These are phyloP conservation scores for Microdochium paspali DNA, from an alignment of 2,329 filamentous ascomycete species.

Conservation along the genomic window DNA sequence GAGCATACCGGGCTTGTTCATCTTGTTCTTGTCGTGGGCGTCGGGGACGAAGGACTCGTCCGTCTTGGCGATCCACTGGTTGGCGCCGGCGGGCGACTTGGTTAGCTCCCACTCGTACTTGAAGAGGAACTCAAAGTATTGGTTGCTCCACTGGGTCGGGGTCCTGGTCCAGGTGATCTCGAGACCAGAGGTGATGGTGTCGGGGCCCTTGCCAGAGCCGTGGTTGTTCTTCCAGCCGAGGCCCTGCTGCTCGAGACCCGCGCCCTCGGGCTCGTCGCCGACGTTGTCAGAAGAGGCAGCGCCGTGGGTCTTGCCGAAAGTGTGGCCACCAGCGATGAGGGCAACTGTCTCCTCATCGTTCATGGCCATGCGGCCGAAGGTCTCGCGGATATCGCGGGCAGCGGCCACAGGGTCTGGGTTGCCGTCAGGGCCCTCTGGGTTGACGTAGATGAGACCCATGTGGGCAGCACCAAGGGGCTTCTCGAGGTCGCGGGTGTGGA, in stretches of 20 bases:
- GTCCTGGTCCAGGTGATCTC: constrained; percentile 75
- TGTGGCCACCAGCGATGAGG: constrained; percentile 69
- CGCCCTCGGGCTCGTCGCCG: constrained; percentile 57
- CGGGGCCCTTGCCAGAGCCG: constrained; percentile 54
- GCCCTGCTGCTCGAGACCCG: constrained; percentile 56
- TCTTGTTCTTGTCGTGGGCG: constrained; percentile 59
- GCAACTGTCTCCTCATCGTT: constrained; percentile 75
- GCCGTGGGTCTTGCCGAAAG: constrained; percentile 75
- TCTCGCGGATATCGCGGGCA: constrained; percentile 62
- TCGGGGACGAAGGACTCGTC: constrained; percentile 60
- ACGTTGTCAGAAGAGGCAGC: constrained; percentile 57
- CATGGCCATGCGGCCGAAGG: constrained; percentile 76
- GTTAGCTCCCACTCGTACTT: constrained; percentile 69
- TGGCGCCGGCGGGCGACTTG: constrained; percentile 66
- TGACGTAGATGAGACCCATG: constrained; percentile 76
- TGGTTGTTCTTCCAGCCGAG: constrained; percentile 63
- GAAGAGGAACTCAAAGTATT: constrained; percentile 68
- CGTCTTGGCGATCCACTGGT: constrained; percentile 69
- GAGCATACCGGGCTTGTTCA: constrained; percentile 66
- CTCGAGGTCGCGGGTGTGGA: constrained; percentile 56
- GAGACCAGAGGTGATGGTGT: constrained; percentile 67
- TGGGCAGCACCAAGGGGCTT: constrained; percentile 57
- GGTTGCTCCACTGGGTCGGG: constrained; percentile 67
- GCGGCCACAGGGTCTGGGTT: constrained; percentile 60
- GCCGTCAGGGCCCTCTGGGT: constrained; percentile 69